Conservation (phyloP, 2,329 filamentous ascomycete species). For the Fusarium sp. region DNA sequence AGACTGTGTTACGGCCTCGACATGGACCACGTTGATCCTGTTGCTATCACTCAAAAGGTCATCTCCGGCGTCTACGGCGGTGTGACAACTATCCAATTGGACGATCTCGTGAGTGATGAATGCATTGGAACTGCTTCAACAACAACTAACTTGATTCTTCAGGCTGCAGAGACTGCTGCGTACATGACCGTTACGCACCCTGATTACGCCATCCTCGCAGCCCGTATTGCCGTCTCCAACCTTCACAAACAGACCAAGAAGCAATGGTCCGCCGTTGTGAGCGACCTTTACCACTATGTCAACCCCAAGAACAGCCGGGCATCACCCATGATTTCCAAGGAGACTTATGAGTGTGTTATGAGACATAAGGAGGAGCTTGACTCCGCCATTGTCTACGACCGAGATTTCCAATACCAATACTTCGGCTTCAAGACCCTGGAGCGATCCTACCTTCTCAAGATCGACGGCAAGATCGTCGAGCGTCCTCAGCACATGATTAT, state of each 20-base stretch:
- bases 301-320: conserved; percentile 89
- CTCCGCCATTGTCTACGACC: conserved; percentile 98
- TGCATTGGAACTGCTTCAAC: background rate
- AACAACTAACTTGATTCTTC: conserved; percentile 23
- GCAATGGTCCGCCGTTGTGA: conserved; percentile 96
- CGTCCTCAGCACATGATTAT: conserved; percentile 99
- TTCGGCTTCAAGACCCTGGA: conserved; percentile 99
- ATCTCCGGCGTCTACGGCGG: conserved; percentile 99
- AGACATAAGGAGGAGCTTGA: conserved; percentile 97
- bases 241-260: conserved; percentile 99
- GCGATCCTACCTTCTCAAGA: conserved; percentile 95
- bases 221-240: conserved; percentile 98
- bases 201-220: conserved; percentile 98
- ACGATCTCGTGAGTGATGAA: conserved; percentile 84
- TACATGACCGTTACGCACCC: conserved; percentile 99
- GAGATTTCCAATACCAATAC: conserved; percentile 99
- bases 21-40: conserved; percentile 92
- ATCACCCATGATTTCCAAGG: conserved; percentile 94
- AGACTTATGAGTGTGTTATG: conserved; percentile 93
- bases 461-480: conserved; percentile 96
- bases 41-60: conserved; percentile 98
- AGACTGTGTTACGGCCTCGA: conserved; percentile 98
- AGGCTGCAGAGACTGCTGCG: conserved; percentile 98
- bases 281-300: conserved; percentile 93
- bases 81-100: conserved; percentile 94